Evolutionary conservation across 1,284 basidiomycete genomes (phyloP).

Genomic region (Bjerkandera adusta): DNA sequence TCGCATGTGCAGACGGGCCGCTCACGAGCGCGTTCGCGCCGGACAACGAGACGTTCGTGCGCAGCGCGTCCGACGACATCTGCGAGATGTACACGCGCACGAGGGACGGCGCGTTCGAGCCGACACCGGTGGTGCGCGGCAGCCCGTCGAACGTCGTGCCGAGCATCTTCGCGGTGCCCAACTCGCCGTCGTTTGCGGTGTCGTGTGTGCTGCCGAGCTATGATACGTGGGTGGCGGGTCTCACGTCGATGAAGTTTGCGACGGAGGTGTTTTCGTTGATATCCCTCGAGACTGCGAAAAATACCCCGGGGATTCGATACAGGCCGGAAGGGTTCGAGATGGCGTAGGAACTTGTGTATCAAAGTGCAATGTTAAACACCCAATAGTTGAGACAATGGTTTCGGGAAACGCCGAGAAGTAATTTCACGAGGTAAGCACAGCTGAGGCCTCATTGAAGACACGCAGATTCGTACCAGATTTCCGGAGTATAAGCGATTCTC

Average conservation of each 20-base stretch:
- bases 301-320: conserved; percentile 1
- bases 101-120: background rate
- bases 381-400: too few relatives aligned
- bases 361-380: too few relatives aligned
- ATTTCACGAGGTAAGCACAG: too few relatives aligned
- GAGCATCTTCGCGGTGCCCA: background rate
- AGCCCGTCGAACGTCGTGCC: too few relatives aligned
- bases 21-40: background rate
- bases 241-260: background rate
- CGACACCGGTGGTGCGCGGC: background rate
- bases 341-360: background rate
- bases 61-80: background rate
- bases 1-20: background rate
- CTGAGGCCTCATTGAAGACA: too few relatives aligned
- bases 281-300: background rate
- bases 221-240: background rate
- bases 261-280: background rate
- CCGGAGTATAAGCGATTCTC: too few relatives aligned
- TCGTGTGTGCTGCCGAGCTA: background rate
- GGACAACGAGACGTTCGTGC: background rate
- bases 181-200: background rate
- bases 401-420: too few relatives aligned
- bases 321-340: conserved; percentile 2
- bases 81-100: conserved; percentile 1
- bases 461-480: too few relatives aligned